Evolutionary conservation across 495 filamentous ascomycete species (phyloP).

Genomic region (Aspergillus steynii): DNA sequence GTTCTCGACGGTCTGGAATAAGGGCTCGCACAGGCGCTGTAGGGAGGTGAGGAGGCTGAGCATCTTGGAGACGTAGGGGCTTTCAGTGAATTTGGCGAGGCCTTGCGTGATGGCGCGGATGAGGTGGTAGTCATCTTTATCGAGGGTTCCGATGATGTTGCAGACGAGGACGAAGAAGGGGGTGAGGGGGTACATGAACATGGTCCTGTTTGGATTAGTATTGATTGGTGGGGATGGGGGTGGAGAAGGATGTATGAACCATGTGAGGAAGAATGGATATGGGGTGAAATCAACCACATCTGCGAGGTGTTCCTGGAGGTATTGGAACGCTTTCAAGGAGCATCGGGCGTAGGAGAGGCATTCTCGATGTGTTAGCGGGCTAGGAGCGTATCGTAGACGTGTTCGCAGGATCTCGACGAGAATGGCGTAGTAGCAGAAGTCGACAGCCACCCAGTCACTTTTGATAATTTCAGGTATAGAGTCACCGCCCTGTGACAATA

Average conservation of each 20-base stretch:
- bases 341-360: conserved; percentile 27
- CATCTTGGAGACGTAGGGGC: conserved; percentile 25
- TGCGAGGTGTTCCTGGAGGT: conserved; percentile 21
- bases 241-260: conserved; percentile 14
- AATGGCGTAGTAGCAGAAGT: conserved; percentile 33
- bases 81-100: conserved; percentile 24
- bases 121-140: conserved; percentile 28
- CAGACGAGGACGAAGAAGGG: conserved; percentile 37
- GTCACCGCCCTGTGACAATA: conserved; percentile 15
- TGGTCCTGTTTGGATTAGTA: conserved; percentile 15
- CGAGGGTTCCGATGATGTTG: conserved; percentile 30
- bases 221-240: not conserved
- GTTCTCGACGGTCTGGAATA: conserved; percentile 16
- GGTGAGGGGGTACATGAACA: conserved; percentile 30
- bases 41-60: conserved; percentile 23
- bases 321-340: conserved; percentile 27
- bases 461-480: conserved; percentile 15
- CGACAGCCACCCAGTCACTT: conserved; percentile 25
- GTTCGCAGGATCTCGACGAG: conserved; percentile 34
- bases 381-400: conserved; percentile 22
- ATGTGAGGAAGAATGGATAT: conserved; percentile 31
- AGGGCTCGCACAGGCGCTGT: conserved; percentile 25
- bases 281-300: conserved; percentile 25
- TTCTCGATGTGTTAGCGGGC: conserved; percentile 25
- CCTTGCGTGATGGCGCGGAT: conserved; percentile 24